These are phyloP conservation scores for Ogataea ramenticola DNA, from an alignment of 805 yeast genomes.

Conservation along the genomic window DNA sequence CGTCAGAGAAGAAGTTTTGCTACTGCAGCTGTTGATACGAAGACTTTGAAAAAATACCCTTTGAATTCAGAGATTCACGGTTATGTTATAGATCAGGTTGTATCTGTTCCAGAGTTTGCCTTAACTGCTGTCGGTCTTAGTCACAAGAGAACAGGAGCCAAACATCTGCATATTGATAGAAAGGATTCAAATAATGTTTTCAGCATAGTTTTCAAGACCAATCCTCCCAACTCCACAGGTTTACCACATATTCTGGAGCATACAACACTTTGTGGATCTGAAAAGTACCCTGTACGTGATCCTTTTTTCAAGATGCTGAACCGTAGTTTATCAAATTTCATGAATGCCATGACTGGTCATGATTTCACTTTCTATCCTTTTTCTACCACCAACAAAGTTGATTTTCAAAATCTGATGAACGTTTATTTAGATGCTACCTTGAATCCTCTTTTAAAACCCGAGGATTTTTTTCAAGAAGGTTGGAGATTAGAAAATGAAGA, in stretches of 20 bases:
- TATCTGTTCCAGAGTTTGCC: constrained; percentile 75
- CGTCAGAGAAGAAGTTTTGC: neutral
- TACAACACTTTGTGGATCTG: constrained; percentile 91
- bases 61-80: constrained; percentile 60
- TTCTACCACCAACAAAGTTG: constrained; percentile 83
- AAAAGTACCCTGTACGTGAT: constrained; percentile 87
- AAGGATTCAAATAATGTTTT: constrained; percentile 84
- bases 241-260: constrained; percentile 96
- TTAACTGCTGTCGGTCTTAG: constrained; percentile 67
- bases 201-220: constrained; percentile 83
- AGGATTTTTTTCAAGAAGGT: constrained; percentile 92
- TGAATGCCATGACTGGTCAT: constrained; percentile 99
- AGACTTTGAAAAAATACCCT: constrained; percentile 41
- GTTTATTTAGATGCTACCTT: constrained; percentile 86
- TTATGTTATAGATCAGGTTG: constrained; percentile 54
- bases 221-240: constrained; percentile 92
- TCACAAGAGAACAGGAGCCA: constrained; percentile 65
- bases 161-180: constrained; percentile 80
- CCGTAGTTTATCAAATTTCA: constrained; percentile 87
- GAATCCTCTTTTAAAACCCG: constrained; percentile 67
- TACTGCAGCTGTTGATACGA: constrained; percentile 4
- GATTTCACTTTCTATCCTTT: constrained; percentile 96
- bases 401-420: constrained; percentile 74
- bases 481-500: constrained; percentile 86
- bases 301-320: constrained; percentile 97